Base-by-base conservation (phyloP, 2,329 filamentous ascomycete genomes). In the Onygenales sp. region DNA sequence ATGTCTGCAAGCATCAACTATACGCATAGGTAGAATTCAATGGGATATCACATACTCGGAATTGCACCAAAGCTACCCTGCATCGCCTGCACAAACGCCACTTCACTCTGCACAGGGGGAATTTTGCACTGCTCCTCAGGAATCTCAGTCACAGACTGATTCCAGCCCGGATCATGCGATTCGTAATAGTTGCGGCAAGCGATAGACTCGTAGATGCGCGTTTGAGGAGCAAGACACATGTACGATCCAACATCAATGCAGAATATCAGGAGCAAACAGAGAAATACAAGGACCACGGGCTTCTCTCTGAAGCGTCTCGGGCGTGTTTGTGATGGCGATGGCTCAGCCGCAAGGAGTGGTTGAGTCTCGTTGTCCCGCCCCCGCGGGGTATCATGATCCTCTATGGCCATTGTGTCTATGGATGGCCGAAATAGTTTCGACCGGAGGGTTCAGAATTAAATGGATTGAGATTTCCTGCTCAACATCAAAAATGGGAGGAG, bases 31-130 rank as follows among this genome's bases (percentile, higher is more conserved):
- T 39, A 14, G 10, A 2, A 10, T 36, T 7, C 13, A 32, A 11
- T 8, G 33, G 8, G 21, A n/a, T 6, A 32, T 27, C 9, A 58
- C 66, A 42, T 67, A 69, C 70, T 69, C 39, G 70, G 55, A 33
- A 70, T 54, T 3, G 69, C 72, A 59, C 76, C 73, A 55, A 76
- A 77, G 52, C 74, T 74, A 56, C 75, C 74, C 61, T 72, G 69
- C 64, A 75, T 75, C 2, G 74, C 75, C 57, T 77, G 76, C 10
- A 79, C 72, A 51, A 73, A 72, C 1, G 76, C 75, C 58, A 78
- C 57, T 60, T 74, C 70, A 46, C 74, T 67, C 58, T 78, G 76
- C 17, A 79, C 68, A 42, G 66, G 67, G 34, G 72, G 68, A n/a
- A 72, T 62, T 63, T 79, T 79, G 61, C 76, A 79, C 57, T 74